Base-by-base conservation (phyloP, 306 rosid genomes). In the Abrus pulchellus region DNA sequence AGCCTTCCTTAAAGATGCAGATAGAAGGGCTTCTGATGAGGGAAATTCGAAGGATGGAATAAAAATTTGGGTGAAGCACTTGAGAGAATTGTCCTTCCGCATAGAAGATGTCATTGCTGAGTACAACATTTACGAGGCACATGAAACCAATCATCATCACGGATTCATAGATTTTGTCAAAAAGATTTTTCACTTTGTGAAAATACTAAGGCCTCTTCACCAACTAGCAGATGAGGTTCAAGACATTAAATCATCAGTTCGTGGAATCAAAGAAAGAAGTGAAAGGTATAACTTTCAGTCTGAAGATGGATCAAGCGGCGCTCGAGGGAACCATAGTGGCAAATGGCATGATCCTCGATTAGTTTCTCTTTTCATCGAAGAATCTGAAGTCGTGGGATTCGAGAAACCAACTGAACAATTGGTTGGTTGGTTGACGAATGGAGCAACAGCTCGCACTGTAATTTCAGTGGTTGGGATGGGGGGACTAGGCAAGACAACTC, bases 11-110 rank as follows among this genome's bases (percentile, higher is more conserved):
- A 78, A 56, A 41, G 82, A 78, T 68, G 82, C 82, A 30, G 82
- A 78, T 6, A 68, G 4, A 68, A 78, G 60, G 48, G 82, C 82
- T 0, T 9, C 60, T 1, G 75, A 78, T 56, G 82, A 78, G 56
- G 82, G 14, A 45, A 53, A 47, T 32, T 3, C 43, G 4, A 47
- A 57, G 2, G 53, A 69, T 0, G 77, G 63, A 59, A 48, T 79
- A 1, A 69, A 27, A 79, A 60, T 50, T 32, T 79, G 83, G 83
- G 77, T 70, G 64, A 79, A 57, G 77, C 83, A 79, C 20, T 6
- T 79, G 5, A 76, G 78, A 43, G 74, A 76, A 59, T 66, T 20
- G 9, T 52, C 74, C 9, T 45, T 82, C 29, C 59, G 57, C 50
- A 76, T 76, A n/a, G 80, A 76, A 64, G 50, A 43, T 64, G 9